Evolutionary conservation across 2,329 filamentous ascomycete genomes (phyloP), one percentile per base, ranked within the genome.

Genomic region (Colletotrichum sp.): DNA sequence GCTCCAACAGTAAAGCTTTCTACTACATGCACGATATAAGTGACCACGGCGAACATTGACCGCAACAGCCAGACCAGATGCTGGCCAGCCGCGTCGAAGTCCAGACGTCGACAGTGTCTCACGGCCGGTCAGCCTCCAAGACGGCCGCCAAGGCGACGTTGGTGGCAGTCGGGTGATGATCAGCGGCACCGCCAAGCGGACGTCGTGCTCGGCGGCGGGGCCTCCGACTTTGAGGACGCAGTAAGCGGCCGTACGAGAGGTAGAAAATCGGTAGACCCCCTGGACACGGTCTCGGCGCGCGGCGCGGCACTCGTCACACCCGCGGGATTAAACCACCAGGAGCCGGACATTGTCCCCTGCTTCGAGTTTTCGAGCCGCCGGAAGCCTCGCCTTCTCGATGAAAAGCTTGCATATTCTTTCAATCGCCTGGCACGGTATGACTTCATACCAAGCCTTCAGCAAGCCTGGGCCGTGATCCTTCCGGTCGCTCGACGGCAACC

Each of bases 381-480:
- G 14, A 28, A 43, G 9, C 26, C n/a, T 34, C 18, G 26, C 28
- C 39, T 14, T 32, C 7, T 16, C 24, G 16, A 24, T 18, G 24
- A 13, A 24, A 52, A 21, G 4, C 21, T 43, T 68, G 28, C 32
- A 8, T 14, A 18, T 4, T 13, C 32, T 24, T 36, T 28, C 18
- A 21, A 10, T 26, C 30, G 14, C 55, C 39, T 52, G 57, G 48
- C 48, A 32, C 24, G 10, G 26, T 64, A 76, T 76, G 74, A 76
- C 74, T 76, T 76, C 74, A 76, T 76, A 74, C 74, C 74, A 76
- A 76, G 74, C 34, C 70, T 34, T 68, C 32, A 14, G 4, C 34
- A 26, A 10, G 24, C 28, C 43, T 55, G 43, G 57, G 57, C 28
- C 26, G 14, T 21, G 6, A 68, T 75, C 32, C 55, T 75, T 48